Conservation (phyloP, 352 stramenopile genomes). For the Phytophthora fragariae region DNA sequence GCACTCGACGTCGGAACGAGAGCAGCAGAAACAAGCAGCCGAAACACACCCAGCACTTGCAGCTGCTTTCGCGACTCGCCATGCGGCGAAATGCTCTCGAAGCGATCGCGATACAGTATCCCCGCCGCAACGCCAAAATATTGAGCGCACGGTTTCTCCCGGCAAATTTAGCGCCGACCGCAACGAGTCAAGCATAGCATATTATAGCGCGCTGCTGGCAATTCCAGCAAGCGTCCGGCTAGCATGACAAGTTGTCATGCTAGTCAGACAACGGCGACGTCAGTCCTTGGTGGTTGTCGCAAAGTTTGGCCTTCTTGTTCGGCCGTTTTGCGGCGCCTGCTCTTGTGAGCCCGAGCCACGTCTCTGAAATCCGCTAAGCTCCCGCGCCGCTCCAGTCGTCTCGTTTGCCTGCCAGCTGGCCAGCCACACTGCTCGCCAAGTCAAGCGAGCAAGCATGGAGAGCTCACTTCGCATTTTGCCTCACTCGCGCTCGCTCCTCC, state of each 20-base stretch:
- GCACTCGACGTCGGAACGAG: conserved; percentile 27
- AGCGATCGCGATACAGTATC: background rate
- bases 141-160: conserved; percentile 1
- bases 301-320: background rate
- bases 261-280: background rate
- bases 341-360: background rate
- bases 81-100: background rate
- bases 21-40: conserved; percentile 34
- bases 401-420: conserved; percentile 15
- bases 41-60: conserved; percentile 28
- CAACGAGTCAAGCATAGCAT: background rate
- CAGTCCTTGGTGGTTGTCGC: background rate
- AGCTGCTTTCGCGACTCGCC: conserved; percentile 29
- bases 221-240: background rate
- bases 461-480: conserved; percentile 40
- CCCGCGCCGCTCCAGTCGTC: background rate
- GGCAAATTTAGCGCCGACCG: background rate
- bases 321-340: background rate
- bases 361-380: conserved; percentile 2
- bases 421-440: background rate
- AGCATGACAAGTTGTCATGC: background rate
- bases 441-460: background rate
- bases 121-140: conserved; percentile 34
- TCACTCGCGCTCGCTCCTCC: background rate
- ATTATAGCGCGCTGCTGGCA: background rate